Evolutionary conservation across 2,329 filamentous ascomycete genomes (phyloP).

Genomic region (Beauveria sp.): DNA sequence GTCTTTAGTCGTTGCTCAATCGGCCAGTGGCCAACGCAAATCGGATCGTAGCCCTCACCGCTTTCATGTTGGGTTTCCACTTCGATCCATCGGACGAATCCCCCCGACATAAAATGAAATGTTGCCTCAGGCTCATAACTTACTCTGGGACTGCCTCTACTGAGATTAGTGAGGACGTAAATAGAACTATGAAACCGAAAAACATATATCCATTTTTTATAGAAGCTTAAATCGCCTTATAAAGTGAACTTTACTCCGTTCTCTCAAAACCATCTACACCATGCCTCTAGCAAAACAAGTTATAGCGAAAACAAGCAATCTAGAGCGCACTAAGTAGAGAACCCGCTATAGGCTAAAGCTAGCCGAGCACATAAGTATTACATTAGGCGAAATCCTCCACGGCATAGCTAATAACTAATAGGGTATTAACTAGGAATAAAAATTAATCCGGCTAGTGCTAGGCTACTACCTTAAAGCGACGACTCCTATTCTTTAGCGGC

Average conservation of each 20-base stretch:
- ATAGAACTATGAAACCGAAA: not conserved
- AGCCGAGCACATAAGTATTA: not conserved
- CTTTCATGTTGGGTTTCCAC: not conserved
- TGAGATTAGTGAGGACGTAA: not conserved
- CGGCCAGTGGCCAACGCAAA: not conserved
- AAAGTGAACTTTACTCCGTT: not conserved
- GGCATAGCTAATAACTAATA: not conserved
- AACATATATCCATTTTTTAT: not conserved
- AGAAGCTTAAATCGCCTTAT: not conserved
- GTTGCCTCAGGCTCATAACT: not conserved
- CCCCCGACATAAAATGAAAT: too few species aligned
- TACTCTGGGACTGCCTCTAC: not conserved
- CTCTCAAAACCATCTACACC: not conserved
- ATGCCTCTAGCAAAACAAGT: not conserved
- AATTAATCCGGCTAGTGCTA: not conserved
- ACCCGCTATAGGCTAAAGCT: not conserved
- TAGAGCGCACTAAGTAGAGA: not conserved
- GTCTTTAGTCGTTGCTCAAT: not conserved
- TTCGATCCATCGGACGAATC: too few species aligned
- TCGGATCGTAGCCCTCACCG: not conserved
- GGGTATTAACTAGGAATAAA: not conserved
- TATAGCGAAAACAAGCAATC: not conserved
- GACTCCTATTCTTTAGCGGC: not conserved
- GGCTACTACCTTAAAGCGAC: not conserved
- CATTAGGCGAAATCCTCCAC: not conserved